Conservation (phyloP, 495 filamentous ascomycete species). For the Lepraria neglecta region DNA sequence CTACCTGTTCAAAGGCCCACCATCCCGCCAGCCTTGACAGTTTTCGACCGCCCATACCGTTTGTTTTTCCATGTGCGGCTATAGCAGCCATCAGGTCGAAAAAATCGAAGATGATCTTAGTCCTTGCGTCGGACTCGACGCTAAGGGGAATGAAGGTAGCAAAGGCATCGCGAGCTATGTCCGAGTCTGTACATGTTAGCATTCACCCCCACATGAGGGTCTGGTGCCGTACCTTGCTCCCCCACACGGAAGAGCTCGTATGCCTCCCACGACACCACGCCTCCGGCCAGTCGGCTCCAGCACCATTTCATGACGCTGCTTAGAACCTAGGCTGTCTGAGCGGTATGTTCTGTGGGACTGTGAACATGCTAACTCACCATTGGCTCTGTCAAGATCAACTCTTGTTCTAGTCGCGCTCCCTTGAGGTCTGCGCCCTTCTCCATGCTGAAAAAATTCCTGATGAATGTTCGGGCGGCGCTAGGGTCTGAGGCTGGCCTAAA, state of each 20-base stretch:
- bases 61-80: constrained; percentile 78
- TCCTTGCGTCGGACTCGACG: constrained; percentile 79
- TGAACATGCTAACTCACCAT: constrained; percentile 54
- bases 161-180: constrained; percentile 87
- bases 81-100: constrained; percentile 87
- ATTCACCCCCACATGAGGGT: background rate
- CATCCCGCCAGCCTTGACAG: constrained; percentile 92
- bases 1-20: constrained; percentile 95
- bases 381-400: constrained; percentile 87
- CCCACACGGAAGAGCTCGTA: constrained; percentile 95
- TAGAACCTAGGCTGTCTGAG: constrained; percentile 56
- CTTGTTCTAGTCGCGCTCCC: constrained; percentile 70
- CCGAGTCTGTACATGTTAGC: constrained; percentile 59
- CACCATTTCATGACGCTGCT: constrained; percentile 97
- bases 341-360: background rate
- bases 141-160: constrained; percentile 93
- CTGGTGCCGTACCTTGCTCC: constrained; percentile 63
- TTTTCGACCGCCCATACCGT: constrained; percentile 89
- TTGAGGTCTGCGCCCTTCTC: constrained; percentile 44
- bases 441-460: constrained; percentile 83
- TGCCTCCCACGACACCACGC: constrained; percentile 92
- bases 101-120: constrained; percentile 89
- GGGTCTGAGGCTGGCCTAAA: constrained; percentile 90
- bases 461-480: constrained; percentile 81
- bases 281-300: constrained; percentile 88